phyloP scores from a whole-genome alignment of 345 rosid genomes.

The Angophora floribunda region DNA sequence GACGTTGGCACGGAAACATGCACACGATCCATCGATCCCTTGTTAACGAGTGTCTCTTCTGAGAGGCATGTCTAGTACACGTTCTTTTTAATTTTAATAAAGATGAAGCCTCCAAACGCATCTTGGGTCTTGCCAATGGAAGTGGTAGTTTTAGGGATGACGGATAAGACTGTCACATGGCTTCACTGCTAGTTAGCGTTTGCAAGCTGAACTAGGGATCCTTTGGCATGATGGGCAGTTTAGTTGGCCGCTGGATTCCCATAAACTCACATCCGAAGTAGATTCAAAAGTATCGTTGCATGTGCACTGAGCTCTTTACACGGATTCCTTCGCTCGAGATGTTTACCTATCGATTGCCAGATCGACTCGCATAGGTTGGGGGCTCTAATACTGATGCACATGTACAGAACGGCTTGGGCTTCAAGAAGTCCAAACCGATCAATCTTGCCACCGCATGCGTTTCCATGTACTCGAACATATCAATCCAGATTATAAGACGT shows the following conservation, averaged over 20 bases:
- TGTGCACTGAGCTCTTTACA: too few species aligned
- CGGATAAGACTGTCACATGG: neutral
- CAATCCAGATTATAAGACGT: slow-evolving; percentile 59
- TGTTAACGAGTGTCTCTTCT: neutral
- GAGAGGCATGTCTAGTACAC: neutral
- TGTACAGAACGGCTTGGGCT: too few species aligned
- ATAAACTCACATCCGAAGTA: too few species aligned
- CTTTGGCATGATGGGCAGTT: neutral
- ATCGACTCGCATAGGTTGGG: too few species aligned
- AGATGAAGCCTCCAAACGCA: neutral
- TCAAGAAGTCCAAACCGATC: slow-evolving; percentile 15
- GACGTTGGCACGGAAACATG: neutral
- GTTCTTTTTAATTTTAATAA: too few species aligned
- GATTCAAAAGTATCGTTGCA: too few species aligned
- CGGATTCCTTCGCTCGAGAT: too few species aligned
- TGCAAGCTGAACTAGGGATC: neutral
- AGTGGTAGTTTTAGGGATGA: neutral
- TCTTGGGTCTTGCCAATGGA: neutral
- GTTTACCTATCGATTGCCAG: too few species aligned
- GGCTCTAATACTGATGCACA: too few species aligned
- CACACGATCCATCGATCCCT: neutral
- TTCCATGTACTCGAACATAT: slow-evolving; percentile 89
- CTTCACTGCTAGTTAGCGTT: neutral
- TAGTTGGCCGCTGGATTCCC: too few species aligned
- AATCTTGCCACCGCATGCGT: slow-evolving; percentile 70